Conservation (phyloP, 768 basidiomycete species). For the Tulasnella sp. region DNA sequence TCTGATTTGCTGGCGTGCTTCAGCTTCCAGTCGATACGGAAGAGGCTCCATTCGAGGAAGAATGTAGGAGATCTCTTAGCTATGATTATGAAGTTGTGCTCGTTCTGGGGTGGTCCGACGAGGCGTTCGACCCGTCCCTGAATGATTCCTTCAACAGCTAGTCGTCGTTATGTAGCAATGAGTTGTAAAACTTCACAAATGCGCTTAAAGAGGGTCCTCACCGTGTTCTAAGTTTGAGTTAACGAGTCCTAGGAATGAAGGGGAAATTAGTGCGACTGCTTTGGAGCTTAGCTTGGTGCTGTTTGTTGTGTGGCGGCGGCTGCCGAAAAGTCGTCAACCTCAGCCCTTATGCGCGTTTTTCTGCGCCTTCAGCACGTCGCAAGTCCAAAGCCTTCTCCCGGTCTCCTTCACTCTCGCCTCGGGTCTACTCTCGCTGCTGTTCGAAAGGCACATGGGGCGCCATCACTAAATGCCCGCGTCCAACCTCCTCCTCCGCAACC, state of each 20-base stretch:
- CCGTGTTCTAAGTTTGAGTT: not conserved
- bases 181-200: too few relatives aligned
- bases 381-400: not conserved
- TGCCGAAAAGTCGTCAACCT: not conserved
- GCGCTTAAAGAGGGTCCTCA: not conserved
- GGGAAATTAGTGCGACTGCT: not conserved
- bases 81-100: not conserved
- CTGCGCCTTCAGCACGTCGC: not conserved
- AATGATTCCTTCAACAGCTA: too few relatives aligned
- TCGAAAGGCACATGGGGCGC: not conserved
- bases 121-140: too few relatives aligned
- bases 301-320: not conserved
- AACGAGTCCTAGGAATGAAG: not conserved
- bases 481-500: not conserved
- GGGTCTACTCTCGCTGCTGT: not conserved
- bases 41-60: not conserved
- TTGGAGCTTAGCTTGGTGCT: not conserved
- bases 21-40: not conserved
- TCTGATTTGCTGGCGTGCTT: conserved; percentile 15
- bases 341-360: not conserved
- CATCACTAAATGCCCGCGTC: not conserved
- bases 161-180: too few relatives aligned
- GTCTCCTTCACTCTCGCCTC: not conserved
- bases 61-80: not conserved
- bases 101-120: not conserved